Evolutionary conservation across 345 rosid species (phyloP).

Genomic region (Ailanthus altissimus): DNA sequence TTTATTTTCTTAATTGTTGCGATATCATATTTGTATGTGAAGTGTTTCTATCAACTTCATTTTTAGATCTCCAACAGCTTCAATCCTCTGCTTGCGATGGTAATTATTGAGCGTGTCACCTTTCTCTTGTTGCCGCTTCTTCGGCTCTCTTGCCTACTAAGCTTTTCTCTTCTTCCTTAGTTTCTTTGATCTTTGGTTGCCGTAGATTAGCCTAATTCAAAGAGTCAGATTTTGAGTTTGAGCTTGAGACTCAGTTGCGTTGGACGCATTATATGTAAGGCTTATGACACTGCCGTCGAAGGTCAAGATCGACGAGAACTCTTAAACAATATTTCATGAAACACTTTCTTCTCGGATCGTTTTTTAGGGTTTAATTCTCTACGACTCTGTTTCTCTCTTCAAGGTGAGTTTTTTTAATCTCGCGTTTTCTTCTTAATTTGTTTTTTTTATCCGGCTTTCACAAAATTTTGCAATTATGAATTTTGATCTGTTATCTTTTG

Average conservation of each 20-base stretch:
- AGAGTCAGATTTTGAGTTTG: slow-evolving; percentile 2
- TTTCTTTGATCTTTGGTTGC: slow-evolving; percentile 12
- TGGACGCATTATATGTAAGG: slow-evolving; percentile 30
- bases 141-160: neutral
- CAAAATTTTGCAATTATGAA: neutral
- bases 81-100: slow-evolving; percentile 22
- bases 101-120: slow-evolving; percentile 19
- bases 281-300: slow-evolving; percentile 30
- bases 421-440: neutral
- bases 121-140: neutral
- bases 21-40: too few relatives aligned
- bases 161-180: slow-evolving; percentile 21
- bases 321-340: too few relatives aligned
- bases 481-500: neutral
- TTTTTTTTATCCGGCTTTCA: neutral
- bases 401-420: neutral
- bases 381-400: neutral
- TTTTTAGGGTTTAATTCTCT: neutral
- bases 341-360: neutral
- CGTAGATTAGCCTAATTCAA: slow-evolving; percentile 19
- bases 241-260: slow-evolving; percentile 9
- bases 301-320: slow-evolving; percentile 28
- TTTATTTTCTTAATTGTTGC: too few relatives aligned
- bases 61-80: neutral
- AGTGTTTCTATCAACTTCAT: too few relatives aligned